Conservation (phyloP, 2,329 filamentous ascomycete species). For the Colletotrichum orbiculare region DNA sequence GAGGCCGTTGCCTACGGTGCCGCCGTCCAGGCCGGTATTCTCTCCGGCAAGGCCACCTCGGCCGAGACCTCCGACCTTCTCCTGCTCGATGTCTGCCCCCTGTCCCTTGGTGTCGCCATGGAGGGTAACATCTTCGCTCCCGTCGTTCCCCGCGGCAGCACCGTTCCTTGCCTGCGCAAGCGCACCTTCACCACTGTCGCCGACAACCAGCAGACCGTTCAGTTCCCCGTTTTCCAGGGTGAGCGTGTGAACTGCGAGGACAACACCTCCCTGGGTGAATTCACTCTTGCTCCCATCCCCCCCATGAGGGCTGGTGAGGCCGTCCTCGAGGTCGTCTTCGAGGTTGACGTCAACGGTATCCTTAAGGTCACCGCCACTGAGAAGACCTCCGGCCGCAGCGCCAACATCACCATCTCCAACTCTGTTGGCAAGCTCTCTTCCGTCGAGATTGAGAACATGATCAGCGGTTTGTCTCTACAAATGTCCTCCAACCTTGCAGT, state of each 20-base stretch:
- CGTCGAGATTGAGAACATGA: conserved; percentile 97
- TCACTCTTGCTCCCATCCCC: conserved; percentile 90
- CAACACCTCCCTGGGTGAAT: conserved; percentile 98
- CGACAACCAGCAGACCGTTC: conserved; percentile 81
- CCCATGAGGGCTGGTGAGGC: conserved; percentile 94
- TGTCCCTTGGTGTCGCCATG: conserved; percentile 99
- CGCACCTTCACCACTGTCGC: conserved; percentile 87
- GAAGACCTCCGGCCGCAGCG: conserved; percentile 96
- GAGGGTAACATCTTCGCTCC: conserved; percentile 99
- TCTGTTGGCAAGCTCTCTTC: conserved; percentile 98
- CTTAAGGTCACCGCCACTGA: conserved; percentile 99
- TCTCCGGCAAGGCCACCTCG: conserved; percentile 96
- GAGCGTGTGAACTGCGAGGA: conserved; percentile 98
- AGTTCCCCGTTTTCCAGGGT: conserved; percentile 95
- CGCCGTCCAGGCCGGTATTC: conserved; percentile 97
- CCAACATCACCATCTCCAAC: conserved; percentile 99
- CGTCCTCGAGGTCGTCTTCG: conserved; percentile 97
- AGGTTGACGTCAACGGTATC: conserved; percentile 99
- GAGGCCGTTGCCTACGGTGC: conserved; percentile 99
- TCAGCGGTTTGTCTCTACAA: conserved; percentile 70
- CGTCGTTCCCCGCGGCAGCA: conserved; percentile 84
- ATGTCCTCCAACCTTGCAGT: conserved; percentile 39
- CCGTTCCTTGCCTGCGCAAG: conserved; percentile 47
- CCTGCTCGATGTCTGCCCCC: conserved; percentile 93
- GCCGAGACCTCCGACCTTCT: conserved; percentile 95